Evolutionary conservation across 306 rosid genomes (phyloP), one percentile per base, ranked within the genome.

Genomic region (Sophora flavescens): DNA sequence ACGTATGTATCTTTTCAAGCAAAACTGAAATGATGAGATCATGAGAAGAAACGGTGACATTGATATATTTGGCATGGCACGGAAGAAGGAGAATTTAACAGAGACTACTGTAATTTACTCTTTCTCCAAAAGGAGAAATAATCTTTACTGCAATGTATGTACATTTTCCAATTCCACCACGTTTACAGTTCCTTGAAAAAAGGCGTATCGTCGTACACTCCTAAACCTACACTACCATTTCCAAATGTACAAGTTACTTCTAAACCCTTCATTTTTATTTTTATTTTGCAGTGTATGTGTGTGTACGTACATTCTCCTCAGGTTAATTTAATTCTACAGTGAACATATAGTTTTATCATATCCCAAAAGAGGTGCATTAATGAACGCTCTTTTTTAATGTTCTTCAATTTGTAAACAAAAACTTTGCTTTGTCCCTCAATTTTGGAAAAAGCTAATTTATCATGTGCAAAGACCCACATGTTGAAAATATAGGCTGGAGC

Each of bases 401-500:
- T 52, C 58, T 52, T 6, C 2, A 1, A 16, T 52, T 6, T 16
- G 2, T 13, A 48, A 48, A 48, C 17, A 48, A n/a, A 48, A 48
- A 12, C 13, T 57, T 35, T 13, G 3, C 8, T 36, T 64, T 64
- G 15, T 36, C 32, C 36, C 36, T 11, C 12, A n/a, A 58, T 45
- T 18, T 47, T 74, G 17, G 41, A 50, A 63, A 63, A 75, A 75
- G 11, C 10, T 28, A 6, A 75, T 48, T 17, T 1, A 60, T 33
- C 33, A 28, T 30, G 72, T 45, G 17, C 52, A 60, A 33, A 51
- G 65, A n/a, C 65, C 58, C 70, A 38, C 77, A 50, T 28, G 71
- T 61, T 50, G 56, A 56, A 48, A 59, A 36, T 15, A 60, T 61
- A n/a, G 36, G 16, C 47, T 18, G 36, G 22, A 48, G 39, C 4